Evolutionary conservation across 495 filamentous ascomycete species (phyloP).

Genomic region (Podospora appendiculata): DNA sequence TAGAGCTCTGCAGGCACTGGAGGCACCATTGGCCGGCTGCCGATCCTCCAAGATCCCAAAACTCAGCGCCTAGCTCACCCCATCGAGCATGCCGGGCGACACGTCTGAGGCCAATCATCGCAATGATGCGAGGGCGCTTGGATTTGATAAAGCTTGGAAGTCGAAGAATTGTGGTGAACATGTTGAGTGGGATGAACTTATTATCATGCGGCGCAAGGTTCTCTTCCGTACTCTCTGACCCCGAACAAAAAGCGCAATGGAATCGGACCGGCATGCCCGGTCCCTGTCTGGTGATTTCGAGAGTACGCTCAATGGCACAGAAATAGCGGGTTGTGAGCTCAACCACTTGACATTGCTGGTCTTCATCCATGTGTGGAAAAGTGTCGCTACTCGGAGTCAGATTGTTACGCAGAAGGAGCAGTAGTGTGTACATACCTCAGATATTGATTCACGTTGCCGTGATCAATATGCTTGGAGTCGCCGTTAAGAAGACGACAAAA

Average conservation of each 20-base stretch:
- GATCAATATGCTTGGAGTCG: constrained; percentile 3
- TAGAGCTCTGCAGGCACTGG: constrained; percentile 68
- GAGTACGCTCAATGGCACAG: constrained; percentile 28
- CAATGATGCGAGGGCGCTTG: constrained; percentile 55
- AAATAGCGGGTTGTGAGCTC: constrained; percentile 25
- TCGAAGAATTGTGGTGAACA: constrained; percentile 51
- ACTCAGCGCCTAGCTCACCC: constrained; percentile 37
- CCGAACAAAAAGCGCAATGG: constrained; percentile 15
- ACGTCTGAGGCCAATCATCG: constrained; percentile 64
- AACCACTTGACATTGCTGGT: constrained; percentile 24
- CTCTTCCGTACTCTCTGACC: not conserved
- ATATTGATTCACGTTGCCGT: constrained; percentile 9
- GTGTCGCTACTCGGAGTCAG: constrained; percentile 11
- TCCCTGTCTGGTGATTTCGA: constrained; percentile 4
- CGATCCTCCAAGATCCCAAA: constrained; percentile 60
- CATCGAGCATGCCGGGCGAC: constrained; percentile 55
- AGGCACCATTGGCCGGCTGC: constrained; percentile 71
- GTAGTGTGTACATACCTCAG: constrained; percentile 20
- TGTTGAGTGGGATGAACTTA: constrained; percentile 29
- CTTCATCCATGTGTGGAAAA: constrained; percentile 19
- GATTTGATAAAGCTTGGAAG: constrained; percentile 51
- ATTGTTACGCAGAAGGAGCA: not conserved
- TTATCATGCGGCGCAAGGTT: not conserved
- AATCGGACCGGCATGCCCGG: not conserved
- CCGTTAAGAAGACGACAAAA: constrained; percentile 15